These are phyloP conservation scores for Blepharisma undulans DNA, from an alignment of 169 alveolate species.

Conservation along the genomic window DNA sequence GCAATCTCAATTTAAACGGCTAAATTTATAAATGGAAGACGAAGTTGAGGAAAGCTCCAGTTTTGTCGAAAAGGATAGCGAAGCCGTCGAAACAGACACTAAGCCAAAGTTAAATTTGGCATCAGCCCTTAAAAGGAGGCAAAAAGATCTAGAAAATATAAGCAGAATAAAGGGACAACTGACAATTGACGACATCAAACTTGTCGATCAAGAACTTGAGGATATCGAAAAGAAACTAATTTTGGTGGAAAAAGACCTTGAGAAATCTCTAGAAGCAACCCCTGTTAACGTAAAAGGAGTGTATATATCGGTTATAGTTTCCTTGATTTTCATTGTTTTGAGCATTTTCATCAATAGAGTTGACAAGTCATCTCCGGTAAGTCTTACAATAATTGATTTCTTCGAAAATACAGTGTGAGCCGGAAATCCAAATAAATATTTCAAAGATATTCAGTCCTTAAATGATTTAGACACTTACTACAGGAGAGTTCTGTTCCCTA, in stretches of 20 bases:
- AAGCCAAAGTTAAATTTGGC: not conserved
- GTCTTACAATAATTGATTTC: not conserved
- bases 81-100: not conserved
- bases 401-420: not conserved
- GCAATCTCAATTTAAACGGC: not conserved
- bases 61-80: not conserved
- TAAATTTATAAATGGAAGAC: not conserved
- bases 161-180: not conserved
- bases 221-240: not conserved
- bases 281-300: slow-evolving; percentile 33
- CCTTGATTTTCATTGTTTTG: slow-evolving; percentile 11
- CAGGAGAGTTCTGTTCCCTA: not conserved
- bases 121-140: not conserved
- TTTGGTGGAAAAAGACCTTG: not conserved
- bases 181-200: not conserved
- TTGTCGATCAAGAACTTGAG: not conserved
- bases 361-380: not conserved
- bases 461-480: not conserved
- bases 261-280: slow-evolving; percentile 14
- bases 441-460: not conserved
- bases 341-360: slow-evolving; percentile 1
- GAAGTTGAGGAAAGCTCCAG: not conserved
- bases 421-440: not conserved
- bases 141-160: not conserved
- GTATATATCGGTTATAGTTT: not conserved